Evolutionary conservation across 2,329 filamentous ascomycete genomes (phyloP), one percentile per base, ranked within the genome.

Genomic region (Stachybotrys echinatus): DNA sequence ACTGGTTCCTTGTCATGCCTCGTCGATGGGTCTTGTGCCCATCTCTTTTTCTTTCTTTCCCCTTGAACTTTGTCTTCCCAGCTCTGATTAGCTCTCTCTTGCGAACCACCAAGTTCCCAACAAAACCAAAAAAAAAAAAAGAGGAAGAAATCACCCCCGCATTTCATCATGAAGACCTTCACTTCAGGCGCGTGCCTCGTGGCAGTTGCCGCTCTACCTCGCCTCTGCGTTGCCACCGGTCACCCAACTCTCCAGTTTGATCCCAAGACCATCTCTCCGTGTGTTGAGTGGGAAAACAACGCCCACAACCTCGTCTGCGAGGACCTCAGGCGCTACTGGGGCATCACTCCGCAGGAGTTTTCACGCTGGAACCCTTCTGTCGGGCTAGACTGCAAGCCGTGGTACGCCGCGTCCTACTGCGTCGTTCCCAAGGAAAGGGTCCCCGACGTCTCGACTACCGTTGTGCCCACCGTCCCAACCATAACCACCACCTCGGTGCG

Each of bases 331-430:
- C 7, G 23, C 12, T 23, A 27, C 43, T 50, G 21, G 20, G n/a
- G 21, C 43, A 50, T 50, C 38, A 46, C 42, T 14, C 42, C 48
- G 7, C 27, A 46, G 14, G 48, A 50, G 14, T 50, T 50, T 31
- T 47, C 23, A 42, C 12, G 42, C n/a, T 61, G 57, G 58, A 61
- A 61, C 34, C 58, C 59, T 5, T 58, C 58, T 39, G 50, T 61
- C 21, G 42, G 51, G 14, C 47, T 55, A 39, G 55, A 60, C 44
- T 61, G 57, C 52, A 50, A 51, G 47, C 34, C 39, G 17, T 61
- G 55, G 58, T 12, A 50, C 18, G 42, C 40, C 34, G 42, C 55
- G 14, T 60, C 59, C 19, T 62, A 61, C 54, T 63, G 59, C 49
- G 51, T 61, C 49, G 51, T 58, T 23, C 55, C 55, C 14, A 42